Percentiles rank a stretch among this genome's conserved stretches.
These are phyloP conservation scores for Alternaria triticimaculans DNA, from an alignment of 2,329 filamentous ascomycete species.

Conservation along the genomic window DNA sequence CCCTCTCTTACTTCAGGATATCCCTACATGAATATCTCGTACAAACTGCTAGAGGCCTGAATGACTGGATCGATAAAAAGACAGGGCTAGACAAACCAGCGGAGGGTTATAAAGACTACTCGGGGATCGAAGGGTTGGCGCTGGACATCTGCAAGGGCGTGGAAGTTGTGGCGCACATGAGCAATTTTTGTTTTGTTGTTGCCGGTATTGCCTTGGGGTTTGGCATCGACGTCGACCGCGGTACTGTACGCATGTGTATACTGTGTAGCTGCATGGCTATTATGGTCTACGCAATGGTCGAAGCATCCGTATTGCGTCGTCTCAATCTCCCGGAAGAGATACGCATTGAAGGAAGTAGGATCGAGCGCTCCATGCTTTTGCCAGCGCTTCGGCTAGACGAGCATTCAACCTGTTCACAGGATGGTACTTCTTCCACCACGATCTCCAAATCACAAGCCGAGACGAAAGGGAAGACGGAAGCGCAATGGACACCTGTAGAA, in stretches of 20 bases:
- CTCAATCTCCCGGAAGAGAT: not conserved
- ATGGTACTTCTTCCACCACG: not conserved
- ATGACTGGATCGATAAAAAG: not conserved
- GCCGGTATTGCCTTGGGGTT: not conserved
- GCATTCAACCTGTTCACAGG: not conserved
- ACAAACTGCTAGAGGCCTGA: not conserved
- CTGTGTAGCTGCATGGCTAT: not conserved
- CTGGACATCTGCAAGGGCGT: not conserved
- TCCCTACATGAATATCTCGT: not conserved
- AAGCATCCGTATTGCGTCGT: not conserved
- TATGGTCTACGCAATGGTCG: not conserved
- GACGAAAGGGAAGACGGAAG: not conserved
- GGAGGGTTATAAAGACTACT: not conserved
- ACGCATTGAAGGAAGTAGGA: not conserved
- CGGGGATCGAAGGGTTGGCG: not conserved
- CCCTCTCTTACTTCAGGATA: not conserved
- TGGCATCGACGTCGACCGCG: not conserved
- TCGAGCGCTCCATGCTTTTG: not conserved
- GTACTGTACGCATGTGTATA: not conserved
- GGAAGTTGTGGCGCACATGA: not conserved
- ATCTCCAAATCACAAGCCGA: not conserved
- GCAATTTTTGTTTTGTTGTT: not conserved
- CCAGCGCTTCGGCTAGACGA: not conserved
- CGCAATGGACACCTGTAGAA: not conserved
- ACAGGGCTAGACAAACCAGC: not conserved